Conservation (phyloP, 352 stramenopile species). For the Pythium sukuiense region DNA sequence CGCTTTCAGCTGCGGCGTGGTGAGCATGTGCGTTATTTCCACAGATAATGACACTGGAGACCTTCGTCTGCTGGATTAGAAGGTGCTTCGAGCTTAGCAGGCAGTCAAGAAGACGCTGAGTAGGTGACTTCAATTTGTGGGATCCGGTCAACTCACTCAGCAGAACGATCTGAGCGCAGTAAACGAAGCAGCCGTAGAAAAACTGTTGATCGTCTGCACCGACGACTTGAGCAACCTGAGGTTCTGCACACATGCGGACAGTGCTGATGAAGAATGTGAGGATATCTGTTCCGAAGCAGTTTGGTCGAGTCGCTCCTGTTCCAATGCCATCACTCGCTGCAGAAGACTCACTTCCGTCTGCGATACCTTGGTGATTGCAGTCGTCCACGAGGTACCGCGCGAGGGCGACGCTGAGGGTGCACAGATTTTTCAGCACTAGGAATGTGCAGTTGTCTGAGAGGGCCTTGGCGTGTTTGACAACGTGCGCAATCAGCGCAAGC, state of each 20-base stretch:
- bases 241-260: slow-evolving; percentile 41
- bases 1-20: background rate
- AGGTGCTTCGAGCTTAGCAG: slow-evolving; percentile 50
- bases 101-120: slow-evolving; percentile 39
- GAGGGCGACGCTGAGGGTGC: slow-evolving; percentile 48
- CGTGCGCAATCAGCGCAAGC: slow-evolving; percentile 54
- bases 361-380: slow-evolving; percentile 40
- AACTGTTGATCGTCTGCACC: slow-evolving; percentile 65
- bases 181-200: slow-evolving; percentile 70
- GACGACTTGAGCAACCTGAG: slow-evolving; percentile 37
- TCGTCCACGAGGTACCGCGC: slow-evolving; percentile 55
- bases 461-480: slow-evolving; percentile 47
- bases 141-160: slow-evolving; percentile 54
- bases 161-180: slow-evolving; percentile 53
- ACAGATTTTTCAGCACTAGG: slow-evolving; percentile 57
- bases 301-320: background rate
- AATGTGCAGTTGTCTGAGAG: slow-evolving; percentile 48
- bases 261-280: slow-evolving; percentile 51
- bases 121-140: slow-evolving; percentile 32
- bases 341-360: background rate
- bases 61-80: slow-evolving; percentile 66
- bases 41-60: slow-evolving; percentile 59
- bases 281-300: slow-evolving; percentile 57
- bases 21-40: slow-evolving; percentile 22
- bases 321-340: background rate